A percentile compares a stretch with the other conserved stretches of the same genome.
These are phyloP conservation scores for Geotrichum siamense DNA, from an alignment of 1,139 yeast genomes.

Conservation along the genomic window DNA sequence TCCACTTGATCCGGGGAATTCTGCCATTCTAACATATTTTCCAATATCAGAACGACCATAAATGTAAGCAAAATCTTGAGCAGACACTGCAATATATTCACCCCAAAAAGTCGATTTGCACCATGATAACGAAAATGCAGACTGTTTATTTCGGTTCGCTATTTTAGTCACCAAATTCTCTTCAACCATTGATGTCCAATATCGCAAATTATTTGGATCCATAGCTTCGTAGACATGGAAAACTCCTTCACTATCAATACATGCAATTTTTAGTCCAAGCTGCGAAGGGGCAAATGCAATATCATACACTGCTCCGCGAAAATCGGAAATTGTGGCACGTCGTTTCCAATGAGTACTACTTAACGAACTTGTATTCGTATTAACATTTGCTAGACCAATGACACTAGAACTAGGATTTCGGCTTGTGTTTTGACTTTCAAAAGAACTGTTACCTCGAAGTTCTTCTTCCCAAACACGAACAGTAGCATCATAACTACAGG, in stretches of 20 bases:
- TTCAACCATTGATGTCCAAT: slow-evolving; percentile 64
- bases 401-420: no score
- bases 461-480: slow-evolving; percentile 89
- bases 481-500: slow-evolving; percentile 85
- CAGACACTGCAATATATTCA: slow-evolving; percentile 79
- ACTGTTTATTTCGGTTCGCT: slow-evolving; percentile 77
- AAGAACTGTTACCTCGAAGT: slow-evolving; percentile 51
- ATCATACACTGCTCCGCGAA: slow-evolving; percentile 84
- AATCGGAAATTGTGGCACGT: slow-evolving; percentile 70
- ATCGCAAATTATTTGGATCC: slow-evolving; percentile 77
- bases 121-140: slow-evolving; percentile 86
- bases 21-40: slow-evolving; percentile 39
- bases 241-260: slow-evolving; percentile 86
- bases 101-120: slow-evolving; percentile 80
- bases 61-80: slow-evolving; percentile 78
- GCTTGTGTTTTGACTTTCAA: no score
- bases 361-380: slow-evolving; percentile 38
- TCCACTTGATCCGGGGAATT: slow-evolving; percentile 69
- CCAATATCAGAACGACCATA: slow-evolving; percentile 49
- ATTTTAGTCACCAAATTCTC: slow-evolving; percentile 53
- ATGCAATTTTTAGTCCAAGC: slow-evolving; percentile 72
- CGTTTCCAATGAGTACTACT: slow-evolving; percentile 78
- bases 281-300: slow-evolving; percentile 86
- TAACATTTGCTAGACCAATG: no score
- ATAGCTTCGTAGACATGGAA: slow-evolving; percentile 80